phyloP scores from a whole-genome alignment of 768 basidiomycete species.

The Suillus hirtellus region DNA sequence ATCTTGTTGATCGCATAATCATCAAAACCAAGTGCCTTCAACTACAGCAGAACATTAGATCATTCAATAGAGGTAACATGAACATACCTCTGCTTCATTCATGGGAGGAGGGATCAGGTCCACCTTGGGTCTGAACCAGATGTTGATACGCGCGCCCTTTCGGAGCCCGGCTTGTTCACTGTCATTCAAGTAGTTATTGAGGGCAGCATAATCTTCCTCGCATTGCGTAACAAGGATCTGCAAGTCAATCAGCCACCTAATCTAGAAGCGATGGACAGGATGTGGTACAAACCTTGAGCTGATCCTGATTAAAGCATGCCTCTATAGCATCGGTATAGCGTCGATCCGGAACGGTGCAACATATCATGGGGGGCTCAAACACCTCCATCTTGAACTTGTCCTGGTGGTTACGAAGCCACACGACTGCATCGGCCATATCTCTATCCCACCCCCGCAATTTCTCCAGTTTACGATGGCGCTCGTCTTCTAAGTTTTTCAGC shows the following conservation, averaged over 20 bases:
- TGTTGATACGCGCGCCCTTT: conserved; percentile 54
- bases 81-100: conserved; percentile 55
- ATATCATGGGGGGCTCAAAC: conserved; percentile 83
- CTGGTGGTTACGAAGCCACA: conserved; percentile 71
- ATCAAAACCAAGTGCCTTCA: conserved; percentile 66
- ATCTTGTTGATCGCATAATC: conserved; percentile 84
- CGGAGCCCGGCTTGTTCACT: conserved; percentile 49
- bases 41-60: conserved; percentile 40
- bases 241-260: not conserved
- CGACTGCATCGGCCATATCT: conserved; percentile 62
- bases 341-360: conserved; percentile 65
- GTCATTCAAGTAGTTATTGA: conserved; percentile 74
- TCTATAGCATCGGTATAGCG: conserved; percentile 71
- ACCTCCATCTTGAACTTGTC: conserved; percentile 75
- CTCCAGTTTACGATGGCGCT: conserved; percentile 58
- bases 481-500: conserved; percentile 53
- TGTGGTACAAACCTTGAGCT: conserved; percentile 57
- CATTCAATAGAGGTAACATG: not conserved
- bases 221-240: conserved; percentile 88
- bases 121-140: conserved; percentile 60
- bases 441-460: conserved; percentile 52
- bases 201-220: conserved; percentile 72
- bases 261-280: not conserved
- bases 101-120: conserved; percentile 52
- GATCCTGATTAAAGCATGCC: conserved; percentile 56